A percentile compares a stretch with the other conserved stretches of the same genome.
Evolutionary conservation across 768 basidiomycete species (phyloP).

Genomic region (Hygrocybe coccinea): DNA sequence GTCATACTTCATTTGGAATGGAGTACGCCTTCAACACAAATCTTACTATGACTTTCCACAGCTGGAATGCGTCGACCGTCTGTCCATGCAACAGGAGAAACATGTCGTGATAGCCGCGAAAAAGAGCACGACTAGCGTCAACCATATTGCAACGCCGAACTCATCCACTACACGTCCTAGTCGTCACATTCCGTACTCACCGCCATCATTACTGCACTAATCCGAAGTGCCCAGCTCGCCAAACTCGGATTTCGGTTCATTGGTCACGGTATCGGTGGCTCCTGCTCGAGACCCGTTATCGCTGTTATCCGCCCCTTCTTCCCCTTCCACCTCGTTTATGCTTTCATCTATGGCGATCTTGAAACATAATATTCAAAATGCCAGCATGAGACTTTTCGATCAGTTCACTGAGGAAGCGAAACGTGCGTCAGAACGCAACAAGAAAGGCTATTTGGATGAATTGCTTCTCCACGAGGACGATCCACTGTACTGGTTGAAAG

Average conservation of each 20-base stretch:
- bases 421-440: conserved; percentile 46
- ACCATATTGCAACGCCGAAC: conserved; percentile 15
- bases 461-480: conserved; percentile 64
- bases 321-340: not conserved
- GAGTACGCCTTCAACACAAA: not conserved
- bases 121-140: conserved; percentile 12
- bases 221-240: conserved; percentile 3
- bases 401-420: conserved; percentile 55
- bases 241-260: conserved; percentile 52
- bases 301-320: conserved; percentile 2
- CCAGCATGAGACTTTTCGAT: conserved; percentile 53
- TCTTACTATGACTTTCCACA: not conserved
- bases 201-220: conserved; percentile 4
- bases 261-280: conserved; percentile 52
- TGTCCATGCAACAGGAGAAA: not conserved
- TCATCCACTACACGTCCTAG: conserved; percentile 14
- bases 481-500: conserved; percentile 56
- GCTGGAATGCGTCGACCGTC: not conserved
- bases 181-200: not conserved
- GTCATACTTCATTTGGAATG: too few relatives aligned
- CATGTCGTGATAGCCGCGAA: not conserved
- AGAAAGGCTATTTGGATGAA: conserved; percentile 56
- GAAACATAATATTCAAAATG: not conserved
- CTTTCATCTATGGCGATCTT: not conserved
- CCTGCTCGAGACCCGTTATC: conserved; percentile 45